These are phyloP conservation scores for Ambrosiella cleistominuta DNA, from an alignment of 2,329 filamentous ascomycete genomes.

Conservation along the genomic window DNA sequence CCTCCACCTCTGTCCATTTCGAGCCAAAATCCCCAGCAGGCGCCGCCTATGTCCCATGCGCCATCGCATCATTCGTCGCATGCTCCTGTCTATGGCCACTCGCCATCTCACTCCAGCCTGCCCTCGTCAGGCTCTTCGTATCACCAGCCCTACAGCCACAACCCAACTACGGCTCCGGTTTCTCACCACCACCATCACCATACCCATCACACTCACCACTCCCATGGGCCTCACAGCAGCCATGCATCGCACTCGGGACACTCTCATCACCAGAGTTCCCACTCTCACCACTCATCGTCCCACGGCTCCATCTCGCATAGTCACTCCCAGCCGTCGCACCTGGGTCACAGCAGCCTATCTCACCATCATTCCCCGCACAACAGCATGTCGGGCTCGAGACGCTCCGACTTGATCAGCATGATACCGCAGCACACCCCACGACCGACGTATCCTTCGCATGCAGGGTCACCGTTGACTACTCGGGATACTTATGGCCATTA, in stretches of 20 bases:
- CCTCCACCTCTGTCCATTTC: slow-evolving; percentile 12
- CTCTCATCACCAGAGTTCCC: not conserved
- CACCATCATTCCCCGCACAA: slow-evolving; percentile 8
- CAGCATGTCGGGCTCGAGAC: slow-evolving; percentile 4
- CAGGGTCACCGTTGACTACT: slow-evolving; percentile 5
- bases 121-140: slow-evolving; percentile 17
- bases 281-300: not conserved
- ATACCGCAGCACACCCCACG: slow-evolving; percentile 3
- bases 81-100: not conserved
- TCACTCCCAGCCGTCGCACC: not conserved
- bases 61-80: slow-evolving; percentile 14
- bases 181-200: slow-evolving; percentile 10
- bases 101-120: slow-evolving; percentile 23
- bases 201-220: not conserved
- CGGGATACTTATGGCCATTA: slow-evolving; percentile 18
- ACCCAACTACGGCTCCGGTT: not conserved
- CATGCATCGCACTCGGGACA: slow-evolving; percentile 4
- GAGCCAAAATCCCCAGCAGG: not conserved
- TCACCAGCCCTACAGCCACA: slow-evolving; percentile 2
- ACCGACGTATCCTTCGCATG: not conserved
- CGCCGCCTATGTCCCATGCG: slow-evolving; percentile 7
- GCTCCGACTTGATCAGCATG: slow-evolving; percentile 4
- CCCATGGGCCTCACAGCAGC: slow-evolving; percentile 12
- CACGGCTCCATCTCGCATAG: slow-evolving; percentile 1
- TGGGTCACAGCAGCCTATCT: not conserved